Percentiles rank a stretch among this genome's conserved stretches.
These are phyloP conservation scores for Cicer bijugum DNA, from an alignment of 306 rosid species.

Conservation along the genomic window DNA sequence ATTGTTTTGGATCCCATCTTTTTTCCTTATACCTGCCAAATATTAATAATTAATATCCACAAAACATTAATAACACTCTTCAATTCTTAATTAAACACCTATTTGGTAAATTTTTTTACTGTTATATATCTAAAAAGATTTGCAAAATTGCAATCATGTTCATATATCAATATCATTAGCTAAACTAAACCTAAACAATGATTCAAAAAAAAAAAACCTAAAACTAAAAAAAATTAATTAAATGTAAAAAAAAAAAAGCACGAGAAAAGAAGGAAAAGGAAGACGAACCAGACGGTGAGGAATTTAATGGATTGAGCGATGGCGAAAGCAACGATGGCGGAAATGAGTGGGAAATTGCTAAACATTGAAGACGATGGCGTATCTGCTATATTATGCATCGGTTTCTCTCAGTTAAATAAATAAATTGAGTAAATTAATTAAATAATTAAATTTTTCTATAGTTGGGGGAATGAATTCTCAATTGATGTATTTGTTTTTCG, in stretches of 20 bases:
- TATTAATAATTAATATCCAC: slow-evolving; percentile 33
- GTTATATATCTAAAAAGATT: not conserved
- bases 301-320: slow-evolving; percentile 72
- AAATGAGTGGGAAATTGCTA: slow-evolving; percentile 74
- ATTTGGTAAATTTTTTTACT: not conserved
- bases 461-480: not conserved
- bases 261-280: not conserved
- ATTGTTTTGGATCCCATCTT: slow-evolving; percentile 87
- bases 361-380: slow-evolving; percentile 59
- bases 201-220: not conserved
- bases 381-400: slow-evolving; percentile 44
- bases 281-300: slow-evolving; percentile 73
- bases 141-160: not conserved
- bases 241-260: not conserved
- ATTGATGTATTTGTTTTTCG: not conserved
- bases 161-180: not conserved
- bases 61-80: slow-evolving; percentile 48
- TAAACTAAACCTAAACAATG: not conserved
- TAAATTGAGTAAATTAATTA: not conserved
- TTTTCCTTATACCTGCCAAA: slow-evolving; percentile 78
- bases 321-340: slow-evolving; percentile 65
- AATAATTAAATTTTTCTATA: slow-evolving; percentile 3
- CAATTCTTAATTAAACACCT: too few species aligned
- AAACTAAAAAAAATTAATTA: not conserved
- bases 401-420: not conserved